Percentiles rank a stretch among this genome's conserved stretches.
These are phyloP conservation scores for Priceomyces medius DNA, from an alignment of 805 yeast species.

Conservation along the genomic window DNA sequence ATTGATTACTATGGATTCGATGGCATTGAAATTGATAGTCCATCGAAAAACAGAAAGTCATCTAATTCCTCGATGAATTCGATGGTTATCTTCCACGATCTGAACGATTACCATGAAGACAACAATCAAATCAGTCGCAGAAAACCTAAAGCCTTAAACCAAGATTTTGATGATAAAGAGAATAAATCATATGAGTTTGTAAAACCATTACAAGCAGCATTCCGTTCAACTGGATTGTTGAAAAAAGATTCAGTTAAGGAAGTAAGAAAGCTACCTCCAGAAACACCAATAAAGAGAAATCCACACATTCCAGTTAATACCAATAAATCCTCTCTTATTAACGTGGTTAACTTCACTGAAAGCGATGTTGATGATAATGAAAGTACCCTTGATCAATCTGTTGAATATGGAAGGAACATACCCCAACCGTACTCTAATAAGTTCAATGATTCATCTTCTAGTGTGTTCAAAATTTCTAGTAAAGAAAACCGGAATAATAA, in stretches of 20 bases:
- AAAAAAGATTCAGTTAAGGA: slow-evolving; percentile 40
- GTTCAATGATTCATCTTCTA: slow-evolving; percentile 31
- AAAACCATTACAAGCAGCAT: slow-evolving; percentile 83
- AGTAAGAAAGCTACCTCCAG: slow-evolving; percentile 38
- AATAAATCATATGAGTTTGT: slow-evolving; percentile 58
- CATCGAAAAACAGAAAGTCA: slow-evolving; percentile 28
- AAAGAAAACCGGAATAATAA: slow-evolving; percentile 12
- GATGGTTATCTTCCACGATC: slow-evolving; percentile 26
- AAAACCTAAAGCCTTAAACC: slow-evolving; percentile 1
- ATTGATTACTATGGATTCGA: slow-evolving; percentile 27
- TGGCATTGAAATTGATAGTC: slow-evolving; percentile 28
- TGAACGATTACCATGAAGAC: slow-evolving; percentile 7
- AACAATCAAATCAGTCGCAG: neutral
- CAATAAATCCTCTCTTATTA: slow-evolving; percentile 7
- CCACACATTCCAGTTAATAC: slow-evolving; percentile 36
- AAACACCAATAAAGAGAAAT: slow-evolving; percentile 44
- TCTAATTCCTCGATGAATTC: slow-evolving; percentile 14
- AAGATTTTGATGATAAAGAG: slow-evolving; percentile 34
- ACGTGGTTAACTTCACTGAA: slow-evolving; percentile 18
- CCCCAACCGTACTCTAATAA: slow-evolving; percentile 15
- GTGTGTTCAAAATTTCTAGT: slow-evolving; percentile 29
- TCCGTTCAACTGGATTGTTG: slow-evolving; percentile 70
- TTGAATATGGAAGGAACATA: slow-evolving; percentile 40
- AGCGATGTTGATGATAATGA: slow-evolving; percentile 13
- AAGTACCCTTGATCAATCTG: slow-evolving; percentile 31